Conservation (phyloP, 805 yeast genomes). For the Priceomyces haplophilus region DNA sequence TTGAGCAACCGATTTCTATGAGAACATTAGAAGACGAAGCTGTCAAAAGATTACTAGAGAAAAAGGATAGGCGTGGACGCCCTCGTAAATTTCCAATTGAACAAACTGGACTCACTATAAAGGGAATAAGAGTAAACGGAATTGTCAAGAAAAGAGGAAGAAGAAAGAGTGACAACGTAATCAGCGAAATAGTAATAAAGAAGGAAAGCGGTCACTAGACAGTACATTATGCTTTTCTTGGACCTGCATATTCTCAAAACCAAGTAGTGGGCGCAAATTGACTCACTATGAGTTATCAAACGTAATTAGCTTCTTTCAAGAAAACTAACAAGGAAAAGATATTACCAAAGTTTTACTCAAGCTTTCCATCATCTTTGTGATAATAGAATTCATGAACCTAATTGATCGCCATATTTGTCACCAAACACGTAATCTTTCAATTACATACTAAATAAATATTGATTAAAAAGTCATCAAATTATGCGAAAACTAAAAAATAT, state of each 20-base stretch:
- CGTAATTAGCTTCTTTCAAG: too few relatives aligned
- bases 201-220: slow-evolving; percentile 13
- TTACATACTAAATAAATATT: too few relatives aligned
- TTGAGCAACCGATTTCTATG: slow-evolving; percentile 29
- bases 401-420: too few relatives aligned
- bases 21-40: slow-evolving; percentile 31
- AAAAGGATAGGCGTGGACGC: slow-evolving; percentile 47
- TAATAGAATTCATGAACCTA: too few relatives aligned
- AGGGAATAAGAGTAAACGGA: slow-evolving; percentile 42
- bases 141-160: slow-evolving; percentile 17
- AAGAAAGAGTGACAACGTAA: slow-evolving; percentile 4
- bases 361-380: too few relatives aligned
- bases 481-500: too few relatives aligned
- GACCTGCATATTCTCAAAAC: not conserved
- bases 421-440: too few relatives aligned
- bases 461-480: too few relatives aligned
- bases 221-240: not conserved
- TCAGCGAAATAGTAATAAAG: slow-evolving; percentile 8
- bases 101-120: slow-evolving; percentile 42
- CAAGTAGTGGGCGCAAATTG: slow-evolving; percentile 1
- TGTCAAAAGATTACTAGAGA: slow-evolving; percentile 32
- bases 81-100: slow-evolving; percentile 51
- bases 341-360: too few relatives aligned
- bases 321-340: too few relatives aligned
- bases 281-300: too few relatives aligned